Conservation (phyloP, 257 asterid genomes). For the Solanum etuberosum region DNA sequence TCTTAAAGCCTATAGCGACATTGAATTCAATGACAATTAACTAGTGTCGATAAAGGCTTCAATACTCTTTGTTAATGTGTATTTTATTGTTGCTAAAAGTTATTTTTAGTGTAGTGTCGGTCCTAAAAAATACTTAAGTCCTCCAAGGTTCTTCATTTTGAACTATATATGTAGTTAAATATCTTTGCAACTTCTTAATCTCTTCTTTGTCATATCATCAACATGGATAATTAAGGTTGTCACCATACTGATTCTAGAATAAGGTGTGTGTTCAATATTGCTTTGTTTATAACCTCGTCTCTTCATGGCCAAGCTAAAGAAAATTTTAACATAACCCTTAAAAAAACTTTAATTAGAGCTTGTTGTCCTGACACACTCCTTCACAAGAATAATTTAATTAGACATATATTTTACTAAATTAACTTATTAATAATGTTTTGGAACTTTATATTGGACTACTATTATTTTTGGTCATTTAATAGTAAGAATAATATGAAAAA, state of each 20-base stretch:
- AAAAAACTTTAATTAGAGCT: neutral
- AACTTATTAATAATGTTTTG: neutral
- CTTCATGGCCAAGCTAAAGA: neutral
- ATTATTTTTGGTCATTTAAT: neutral
- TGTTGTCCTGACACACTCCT: neutral
- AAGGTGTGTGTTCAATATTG: neutral
- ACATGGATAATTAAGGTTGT: neutral
- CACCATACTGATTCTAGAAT: neutral
- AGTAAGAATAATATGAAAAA: neutral
- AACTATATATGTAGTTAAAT: neutral
- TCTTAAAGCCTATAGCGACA: neutral
- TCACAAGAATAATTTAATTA: too few relatives aligned
- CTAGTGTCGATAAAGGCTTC: neutral
- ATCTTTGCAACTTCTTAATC: neutral
- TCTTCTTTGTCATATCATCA: neutral
- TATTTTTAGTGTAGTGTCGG: neutral
- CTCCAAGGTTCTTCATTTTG: constrained; percentile 2
- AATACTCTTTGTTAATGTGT: neutral
- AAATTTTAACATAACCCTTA: neutral
- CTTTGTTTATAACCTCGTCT: neutral
- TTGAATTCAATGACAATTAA: neutral
- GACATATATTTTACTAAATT: neutral
- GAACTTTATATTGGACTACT: neutral
- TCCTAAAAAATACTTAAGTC: neutral
- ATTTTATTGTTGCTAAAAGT: too few relatives aligned